Conservation (phyloP, 2,329 filamentous ascomycete genomes). For the Xylogone sp. region DNA sequence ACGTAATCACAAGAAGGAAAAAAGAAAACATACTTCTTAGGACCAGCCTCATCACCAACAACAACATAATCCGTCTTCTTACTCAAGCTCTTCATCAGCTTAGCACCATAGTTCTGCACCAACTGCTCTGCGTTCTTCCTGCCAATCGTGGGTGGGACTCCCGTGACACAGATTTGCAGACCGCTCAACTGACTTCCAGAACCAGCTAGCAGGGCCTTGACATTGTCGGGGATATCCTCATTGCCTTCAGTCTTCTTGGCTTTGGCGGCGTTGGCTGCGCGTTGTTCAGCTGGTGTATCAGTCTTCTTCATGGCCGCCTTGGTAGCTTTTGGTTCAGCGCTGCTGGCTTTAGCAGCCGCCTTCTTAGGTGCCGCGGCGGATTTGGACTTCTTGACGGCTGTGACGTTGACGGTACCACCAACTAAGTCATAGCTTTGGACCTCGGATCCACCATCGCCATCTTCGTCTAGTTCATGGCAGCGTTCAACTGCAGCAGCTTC, state of each 20-base stretch:
- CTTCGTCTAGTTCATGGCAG: not conserved
- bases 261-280: slow-evolving; percentile 15
- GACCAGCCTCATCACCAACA: slow-evolving; percentile 20
- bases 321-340: slow-evolving; percentile 1
- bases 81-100: slow-evolving; percentile 15
- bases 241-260: slow-evolving; percentile 3
- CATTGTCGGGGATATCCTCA: slow-evolving; percentile 13
- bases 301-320: slow-evolving; percentile 14
- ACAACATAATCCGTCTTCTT: slow-evolving; percentile 19
- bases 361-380: not conserved
- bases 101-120: slow-evolving; percentile 16
- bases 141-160: slow-evolving; percentile 15
- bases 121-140: slow-evolving; percentile 17
- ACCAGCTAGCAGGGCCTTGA: slow-evolving; percentile 10
- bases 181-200: slow-evolving; percentile 9
- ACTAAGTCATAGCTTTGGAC: not conserved
- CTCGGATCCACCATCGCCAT: not conserved
- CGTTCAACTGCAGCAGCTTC: not conserved
- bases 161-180: slow-evolving; percentile 15
- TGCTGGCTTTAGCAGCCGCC: not conserved
- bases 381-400: not conserved
- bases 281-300: slow-evolving; percentile 16
- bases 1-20: not conserved
- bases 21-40: slow-evolving; percentile 14
- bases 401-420: not conserved